Evolutionary conservation across 2,329 filamentous ascomycete species (phyloP), one percentile per base, ranked within the genome.

Genomic region (Zymoseptoria ardabiliae): DNA sequence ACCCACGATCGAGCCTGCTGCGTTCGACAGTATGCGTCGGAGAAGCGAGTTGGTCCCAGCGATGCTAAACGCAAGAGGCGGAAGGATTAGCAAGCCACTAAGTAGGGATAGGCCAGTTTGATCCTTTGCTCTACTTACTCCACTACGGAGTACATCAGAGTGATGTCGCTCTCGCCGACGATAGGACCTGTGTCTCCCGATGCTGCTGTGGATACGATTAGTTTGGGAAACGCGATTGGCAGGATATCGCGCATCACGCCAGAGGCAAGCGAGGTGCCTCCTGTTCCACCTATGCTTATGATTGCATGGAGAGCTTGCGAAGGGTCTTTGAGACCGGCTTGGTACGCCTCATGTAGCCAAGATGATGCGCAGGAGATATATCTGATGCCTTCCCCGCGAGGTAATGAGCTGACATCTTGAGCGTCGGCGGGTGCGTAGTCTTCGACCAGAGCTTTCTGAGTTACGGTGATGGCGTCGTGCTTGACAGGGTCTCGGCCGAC

Each of bases 141-240:
- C 13, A 89, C 86, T 1, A 90, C 85, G 17, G 81, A 85, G 66
- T 88, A 87, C 82, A 88, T 86, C 73, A 90, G 79, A 0, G 81
- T 82, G 53, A 89, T 85, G 63, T 90, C 87, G 0, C 82, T 83
- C 70, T 89, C 86, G 49, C 82, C 85, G 1, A 90, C 77, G n/a
- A 87, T 82, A 0, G 82, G 81, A 0, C 79, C 79, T 1, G 84
- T 84, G 62, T 90, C 83, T 2, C 86, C 85, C 30, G 83, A 86
- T 0, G 86, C 86, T 65, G 89, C 82, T 0, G 87, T 90, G 21
- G 83, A 87, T 2, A 89, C 83, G 56, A 90, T 85, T 51, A 90
- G 65, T 67, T 90, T 90, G 0, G 87, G 87, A 55, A 90, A 81
- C 0, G 85, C 85, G 11, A 89, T 76, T 0, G 86, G 86, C 0